Percentiles rank a stretch among this genome's conserved stretches.
phyloP scores from a whole-genome alignment of 2,329 filamentous ascomycete genomes.

The Fusarium sp. region DNA sequence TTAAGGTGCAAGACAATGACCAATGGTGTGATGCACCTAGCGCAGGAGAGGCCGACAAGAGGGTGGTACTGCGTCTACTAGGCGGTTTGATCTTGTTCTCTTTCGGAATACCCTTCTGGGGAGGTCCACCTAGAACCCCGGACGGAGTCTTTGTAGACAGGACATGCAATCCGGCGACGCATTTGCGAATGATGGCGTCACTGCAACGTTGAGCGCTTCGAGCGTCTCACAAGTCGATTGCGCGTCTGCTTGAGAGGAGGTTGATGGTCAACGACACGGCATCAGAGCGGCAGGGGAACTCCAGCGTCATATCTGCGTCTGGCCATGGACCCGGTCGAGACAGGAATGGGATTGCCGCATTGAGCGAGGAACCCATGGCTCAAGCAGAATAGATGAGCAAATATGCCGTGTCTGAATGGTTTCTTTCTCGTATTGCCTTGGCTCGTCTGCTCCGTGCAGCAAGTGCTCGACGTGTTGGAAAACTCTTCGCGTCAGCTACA shows the following conservation, averaged over 20 bases:
- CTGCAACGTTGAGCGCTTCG: constrained; percentile 34
- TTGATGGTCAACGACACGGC: constrained; percentile 7
- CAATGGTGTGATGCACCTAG: constrained; percentile 35
- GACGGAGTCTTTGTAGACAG: constrained; percentile 25
- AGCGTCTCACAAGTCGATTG: constrained; percentile 35
- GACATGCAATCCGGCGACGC: constrained; percentile 33
- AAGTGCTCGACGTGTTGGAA: neutral
- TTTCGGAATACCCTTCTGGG: constrained; percentile 34
- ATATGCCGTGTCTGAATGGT: constrained; percentile 14
- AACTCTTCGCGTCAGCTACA: neutral
- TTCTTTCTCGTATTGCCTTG: constrained; percentile 3
- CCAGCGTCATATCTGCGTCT: constrained; percentile 24
- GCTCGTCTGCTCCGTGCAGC: constrained; percentile 1
- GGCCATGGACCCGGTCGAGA: constrained; percentile 7
- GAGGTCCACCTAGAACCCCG: constrained; percentile 16
- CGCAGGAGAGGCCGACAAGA: constrained; percentile 31
- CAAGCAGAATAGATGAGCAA: constrained; percentile 3
- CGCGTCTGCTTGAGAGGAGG: constrained; percentile 19
- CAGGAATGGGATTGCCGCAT: constrained; percentile 17
- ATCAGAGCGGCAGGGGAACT: constrained; percentile 11
- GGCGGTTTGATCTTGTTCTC: constrained; percentile 34
- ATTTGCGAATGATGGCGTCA: constrained; percentile 43
- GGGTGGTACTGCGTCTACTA: constrained; percentile 36
- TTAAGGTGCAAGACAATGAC: constrained; percentile 31
- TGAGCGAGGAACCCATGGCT: constrained; percentile 3